Percentiles rank a stretch among this genome's conserved stretches.
Conservation (phyloP, 805 yeast species). For the Yueomyces sinensis region DNA sequence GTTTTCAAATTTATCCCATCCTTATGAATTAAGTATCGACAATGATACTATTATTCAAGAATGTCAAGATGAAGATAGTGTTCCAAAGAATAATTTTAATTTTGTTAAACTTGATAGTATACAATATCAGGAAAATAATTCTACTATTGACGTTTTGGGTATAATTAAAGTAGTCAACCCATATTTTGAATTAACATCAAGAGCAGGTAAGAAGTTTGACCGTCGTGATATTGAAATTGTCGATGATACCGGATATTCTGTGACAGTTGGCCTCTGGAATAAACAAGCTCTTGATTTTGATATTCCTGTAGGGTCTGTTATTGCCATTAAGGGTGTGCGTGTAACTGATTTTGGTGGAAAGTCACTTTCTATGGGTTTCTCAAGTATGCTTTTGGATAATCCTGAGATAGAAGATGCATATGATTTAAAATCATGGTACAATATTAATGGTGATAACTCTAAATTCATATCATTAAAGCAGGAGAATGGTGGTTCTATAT, state of each 20-base stretch:
- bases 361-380: conserved; percentile 64
- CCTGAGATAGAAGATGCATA: conserved; percentile 88
- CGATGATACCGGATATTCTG: conserved; percentile 67
- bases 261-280: conserved; percentile 84
- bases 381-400: conserved; percentile 61
- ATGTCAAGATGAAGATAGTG: conserved; percentile 40
- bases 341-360: conserved; percentile 84
- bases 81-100: conserved; percentile 69
- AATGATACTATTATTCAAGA: conserved; percentile 66
- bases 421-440: conserved; percentile 89
- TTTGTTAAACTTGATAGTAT: conserved; percentile 59
- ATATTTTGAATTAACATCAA: conserved; percentile 66
- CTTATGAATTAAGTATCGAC: conserved; percentile 75
- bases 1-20: conserved; percentile 72
- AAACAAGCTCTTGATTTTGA: conserved; percentile 68
- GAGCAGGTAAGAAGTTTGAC: conserved; percentile 83
- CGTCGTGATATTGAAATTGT: conserved; percentile 82
- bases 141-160: conserved; percentile 78
- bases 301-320: conserved; percentile 63
- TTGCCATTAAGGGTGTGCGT: conserved; percentile 84
- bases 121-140: conserved; percentile 53
- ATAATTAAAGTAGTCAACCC: conserved; percentile 68
- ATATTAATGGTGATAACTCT: conserved; percentile 55
- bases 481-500: conserved; percentile 29
- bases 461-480: conserved; percentile 48